Evolutionary conservation across 2,329 filamentous ascomycete species (phyloP), one percentile per base, ranked within the genome.

Genomic region (Didymella lethalis): DNA sequence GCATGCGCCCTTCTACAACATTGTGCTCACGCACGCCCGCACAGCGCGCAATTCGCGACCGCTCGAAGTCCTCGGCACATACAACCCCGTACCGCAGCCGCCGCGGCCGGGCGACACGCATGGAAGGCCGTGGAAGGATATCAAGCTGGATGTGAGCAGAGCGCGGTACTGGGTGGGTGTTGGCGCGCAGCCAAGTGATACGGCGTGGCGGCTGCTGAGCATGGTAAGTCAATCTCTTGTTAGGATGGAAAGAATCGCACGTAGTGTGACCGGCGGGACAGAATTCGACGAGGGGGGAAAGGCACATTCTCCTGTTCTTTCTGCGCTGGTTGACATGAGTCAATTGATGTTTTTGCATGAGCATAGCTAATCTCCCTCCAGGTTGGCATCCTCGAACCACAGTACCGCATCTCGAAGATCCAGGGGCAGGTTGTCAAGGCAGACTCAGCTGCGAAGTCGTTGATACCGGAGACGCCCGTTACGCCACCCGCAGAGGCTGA

Each of bases 91-190:
- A 54, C 86, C 86, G 1, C 80, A 85, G 68, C 74, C 78, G 2
- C 81, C 84, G 80, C 70, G 76, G 73, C 66, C 84, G 16, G 80
- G 79, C 54, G 79, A 79, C 67, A 82, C 82, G 14, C 78, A 83
- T 41, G 81, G 82, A 64, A 86, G 88, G 57, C 85, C 91, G 55
- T 92, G 90, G 82, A 99, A 99, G 80, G 93, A 98, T 67, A 91
- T 99, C 75, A 89, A 92, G 72, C 84, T 99, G 14, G 95, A 99
- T 78, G 82, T 86, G 7, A 82, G 86, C 65, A 84, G 95, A 60
- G 91, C 94, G 57, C 89, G 90, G 78, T 99, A 99, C 82, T 99
- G 95, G 95, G 84, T 99, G 34, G 95, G 95, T 75, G 94, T 98
- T 3, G 95, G 95, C 0, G 95, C 95, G 55, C 95, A 99, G 80